phyloP scores from a whole-genome alignment of 2,329 filamentous ascomycete species.

The Thielaviopsis musarum region DNA sequence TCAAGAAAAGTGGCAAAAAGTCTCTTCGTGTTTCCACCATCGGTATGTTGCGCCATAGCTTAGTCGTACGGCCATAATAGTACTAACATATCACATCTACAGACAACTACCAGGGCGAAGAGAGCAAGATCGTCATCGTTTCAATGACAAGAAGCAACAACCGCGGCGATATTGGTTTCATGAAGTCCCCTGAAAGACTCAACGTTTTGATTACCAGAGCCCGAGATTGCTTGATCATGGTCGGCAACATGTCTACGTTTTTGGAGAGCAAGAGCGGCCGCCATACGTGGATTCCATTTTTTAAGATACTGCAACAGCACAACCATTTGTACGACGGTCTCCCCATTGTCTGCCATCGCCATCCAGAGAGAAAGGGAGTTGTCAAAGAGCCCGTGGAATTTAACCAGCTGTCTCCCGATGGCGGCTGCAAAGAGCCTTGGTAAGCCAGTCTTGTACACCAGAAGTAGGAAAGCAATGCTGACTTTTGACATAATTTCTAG shows the following conservation, averaged over 20 bases:
- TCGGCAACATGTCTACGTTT: conserved; percentile 52
- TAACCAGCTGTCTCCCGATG: conserved; percentile 45
- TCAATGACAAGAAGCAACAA: conserved; percentile 52
- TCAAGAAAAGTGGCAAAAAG: conserved; percentile 32
- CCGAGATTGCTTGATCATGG: conserved; percentile 46
- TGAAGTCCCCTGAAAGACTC: conserved; percentile 45
- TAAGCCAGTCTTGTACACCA: not conserved
- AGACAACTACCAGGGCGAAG: conserved; percentile 70
- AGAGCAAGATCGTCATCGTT: conserved; percentile 53
- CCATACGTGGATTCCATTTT: conserved; percentile 38
- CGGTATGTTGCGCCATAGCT: conserved; percentile 27
- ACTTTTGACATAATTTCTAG: conserved; percentile 19
- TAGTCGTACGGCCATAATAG: not conserved
- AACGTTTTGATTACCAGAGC: conserved; percentile 57
- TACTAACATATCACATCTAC: not conserved
- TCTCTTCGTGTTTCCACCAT: conserved; percentile 50
- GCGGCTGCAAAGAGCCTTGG: conserved; percentile 48
- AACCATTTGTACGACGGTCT: conserved; percentile 42
- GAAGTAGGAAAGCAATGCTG: not conserved
- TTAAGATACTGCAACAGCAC: conserved; percentile 35
- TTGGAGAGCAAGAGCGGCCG: conserved; percentile 32
- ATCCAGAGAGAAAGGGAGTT: conserved; percentile 31
- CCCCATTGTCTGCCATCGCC: conserved; percentile 41
- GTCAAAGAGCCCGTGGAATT: conserved; percentile 39
- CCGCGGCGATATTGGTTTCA: conserved; percentile 51